These are phyloP conservation scores for Phanerodontia chrysosporium DNA, from an alignment of 768 basidiomycete species.

Conservation along the genomic window DNA sequence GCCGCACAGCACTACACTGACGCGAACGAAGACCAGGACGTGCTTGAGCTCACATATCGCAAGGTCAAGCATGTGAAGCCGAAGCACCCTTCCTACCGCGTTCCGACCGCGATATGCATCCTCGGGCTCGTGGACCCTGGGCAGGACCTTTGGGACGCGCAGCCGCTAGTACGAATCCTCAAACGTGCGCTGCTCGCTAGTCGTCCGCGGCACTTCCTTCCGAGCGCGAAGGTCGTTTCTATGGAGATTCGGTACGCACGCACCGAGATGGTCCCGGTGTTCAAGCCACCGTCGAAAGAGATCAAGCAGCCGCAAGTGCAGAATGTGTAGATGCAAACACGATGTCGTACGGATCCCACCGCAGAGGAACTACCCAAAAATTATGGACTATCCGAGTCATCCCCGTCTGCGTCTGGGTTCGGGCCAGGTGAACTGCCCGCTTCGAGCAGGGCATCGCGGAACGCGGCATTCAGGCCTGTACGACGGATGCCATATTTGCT, in stretches of 20 bases:
- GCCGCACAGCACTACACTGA: not conserved
- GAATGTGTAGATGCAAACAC: not conserved
- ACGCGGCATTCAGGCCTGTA: not conserved
- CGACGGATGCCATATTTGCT: not conserved
- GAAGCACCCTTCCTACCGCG: not conserved
- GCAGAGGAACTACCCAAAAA: no score
- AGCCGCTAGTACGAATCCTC: slow-evolving; percentile 7
- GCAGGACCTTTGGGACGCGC: not conserved
- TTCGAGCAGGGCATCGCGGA: not conserved
- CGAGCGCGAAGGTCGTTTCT: not conserved
- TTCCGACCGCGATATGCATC: not conserved
- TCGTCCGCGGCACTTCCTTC: not conserved
- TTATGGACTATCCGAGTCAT: not conserved
- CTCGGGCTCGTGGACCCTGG: not conserved
- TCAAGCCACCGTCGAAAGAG: not conserved
- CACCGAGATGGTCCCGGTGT: slow-evolving; percentile 6
- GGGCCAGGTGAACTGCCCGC: not conserved
- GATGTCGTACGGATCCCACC: no score
- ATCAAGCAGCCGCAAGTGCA: not conserved
- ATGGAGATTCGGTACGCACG: slow-evolving; percentile 1
- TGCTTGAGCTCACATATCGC: not conserved
- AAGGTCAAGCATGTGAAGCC: not conserved
- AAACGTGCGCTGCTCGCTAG: slow-evolving; percentile 4
- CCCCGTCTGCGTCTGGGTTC: not conserved
- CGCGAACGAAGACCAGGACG: not conserved